Conservation (phyloP, 2,329 filamentous ascomycete genomes). For the Botrytis paeoniae region DNA sequence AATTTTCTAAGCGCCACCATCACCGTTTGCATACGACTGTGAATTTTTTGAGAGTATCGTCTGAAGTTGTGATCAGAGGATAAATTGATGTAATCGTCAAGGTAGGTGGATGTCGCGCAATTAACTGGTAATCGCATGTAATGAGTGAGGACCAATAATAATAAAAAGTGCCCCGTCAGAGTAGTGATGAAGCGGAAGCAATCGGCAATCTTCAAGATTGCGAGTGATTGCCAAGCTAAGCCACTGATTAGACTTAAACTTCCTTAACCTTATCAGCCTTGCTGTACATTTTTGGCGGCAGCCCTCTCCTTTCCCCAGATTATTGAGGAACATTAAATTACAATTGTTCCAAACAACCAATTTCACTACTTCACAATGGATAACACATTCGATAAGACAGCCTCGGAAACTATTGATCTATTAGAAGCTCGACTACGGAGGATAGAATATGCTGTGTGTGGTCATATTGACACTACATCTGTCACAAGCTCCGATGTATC, state of each 20-base stretch:
- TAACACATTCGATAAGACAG: constrained; percentile 36
- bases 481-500: constrained; percentile 16
- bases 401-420: constrained; percentile 36
- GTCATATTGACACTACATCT: constrained; percentile 24
- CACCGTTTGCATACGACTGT: background rate
- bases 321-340: background rate
- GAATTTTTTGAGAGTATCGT: background rate
- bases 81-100: background rate
- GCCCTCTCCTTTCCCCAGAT: constrained; percentile 15
- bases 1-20: background rate
- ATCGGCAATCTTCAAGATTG: background rate
- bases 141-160: background rate
- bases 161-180: background rate
- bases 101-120: constrained; percentile 12
- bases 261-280: constrained; percentile 13
- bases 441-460: constrained; percentile 36
- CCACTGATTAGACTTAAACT: constrained; percentile 1
- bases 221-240: background rate
- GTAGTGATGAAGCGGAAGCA: background rate
- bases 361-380: constrained; percentile 27
- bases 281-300: background rate
- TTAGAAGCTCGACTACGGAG: constrained; percentile 35
- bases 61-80: background rate
- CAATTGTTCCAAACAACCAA: background rate
- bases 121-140: constrained; percentile 1